These are phyloP conservation scores for Coniosporium apollinis DNA, from an alignment of 495 filamentous ascomycete genomes.

Conservation along the genomic window DNA sequence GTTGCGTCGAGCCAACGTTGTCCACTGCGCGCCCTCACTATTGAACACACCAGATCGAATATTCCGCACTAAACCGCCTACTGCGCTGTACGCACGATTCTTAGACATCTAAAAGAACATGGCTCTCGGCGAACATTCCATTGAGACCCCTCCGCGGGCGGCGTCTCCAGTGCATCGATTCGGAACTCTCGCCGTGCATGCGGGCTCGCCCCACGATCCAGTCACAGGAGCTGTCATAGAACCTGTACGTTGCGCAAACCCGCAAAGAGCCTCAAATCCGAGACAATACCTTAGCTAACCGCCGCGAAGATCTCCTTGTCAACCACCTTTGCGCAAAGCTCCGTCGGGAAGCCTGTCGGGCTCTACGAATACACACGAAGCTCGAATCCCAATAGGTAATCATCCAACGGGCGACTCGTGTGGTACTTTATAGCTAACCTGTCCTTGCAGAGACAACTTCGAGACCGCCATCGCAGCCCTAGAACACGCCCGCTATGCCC, in stretches of 20 bases:
- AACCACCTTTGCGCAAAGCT: conserved; percentile 79
- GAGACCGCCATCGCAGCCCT: conserved; percentile 81
- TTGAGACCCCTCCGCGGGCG: conserved; percentile 40
- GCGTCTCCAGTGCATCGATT: conserved; percentile 52
- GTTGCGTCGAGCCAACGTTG: no score
- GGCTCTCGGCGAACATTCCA: conserved; percentile 26
- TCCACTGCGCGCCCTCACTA: no score
- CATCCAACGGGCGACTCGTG: no score
- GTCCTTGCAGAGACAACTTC: conserved; percentile 81
- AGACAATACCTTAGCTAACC: conserved; percentile 10
- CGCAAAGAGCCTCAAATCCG: not conserved
- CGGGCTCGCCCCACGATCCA: conserved; percentile 78
- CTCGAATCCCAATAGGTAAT: conserved; percentile 77
- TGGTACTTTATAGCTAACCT: no score
- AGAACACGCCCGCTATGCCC: conserved; percentile 79
- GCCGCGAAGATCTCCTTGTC: conserved; percentile 68
- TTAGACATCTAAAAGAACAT: no score
- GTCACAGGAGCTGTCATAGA: conserved; percentile 89
- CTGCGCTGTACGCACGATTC: no score
- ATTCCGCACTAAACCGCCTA: no score
- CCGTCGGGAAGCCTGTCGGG: conserved; percentile 73
- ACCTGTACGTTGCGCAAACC: conserved; percentile 32
- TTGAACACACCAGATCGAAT: no score
- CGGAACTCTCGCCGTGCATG: conserved; percentile 87
- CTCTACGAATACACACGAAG: conserved; percentile 79